Percentiles rank a stretch among this genome's conserved stretches.
These are phyloP conservation scores for Bipolaris sorokiniana DNA, from an alignment of 2,329 filamentous ascomycete genomes.

Conservation along the genomic window DNA sequence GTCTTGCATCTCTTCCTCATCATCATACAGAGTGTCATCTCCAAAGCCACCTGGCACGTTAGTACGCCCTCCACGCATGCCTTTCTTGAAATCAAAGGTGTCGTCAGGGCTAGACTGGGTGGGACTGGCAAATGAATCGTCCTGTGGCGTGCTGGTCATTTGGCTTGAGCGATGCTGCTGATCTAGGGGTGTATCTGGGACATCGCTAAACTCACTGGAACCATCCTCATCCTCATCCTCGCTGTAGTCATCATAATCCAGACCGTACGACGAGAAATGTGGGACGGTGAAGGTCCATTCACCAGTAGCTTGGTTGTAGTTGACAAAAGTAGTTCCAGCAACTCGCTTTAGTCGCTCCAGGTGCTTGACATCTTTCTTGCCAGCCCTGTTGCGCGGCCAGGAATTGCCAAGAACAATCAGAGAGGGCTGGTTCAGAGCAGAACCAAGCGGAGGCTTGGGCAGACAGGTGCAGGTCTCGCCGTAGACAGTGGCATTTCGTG, in stretches of 20 bases:
- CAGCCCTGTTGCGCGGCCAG: slow-evolving; percentile 78
- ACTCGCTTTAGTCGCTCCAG: slow-evolving; percentile 81
- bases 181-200: slow-evolving; percentile 54
- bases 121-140: slow-evolving; percentile 49
- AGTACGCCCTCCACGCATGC: slow-evolving; percentile 55
- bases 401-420: slow-evolving; percentile 89
- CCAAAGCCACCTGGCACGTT: slow-evolving; percentile 83
- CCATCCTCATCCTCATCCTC: slow-evolving; percentile 65
- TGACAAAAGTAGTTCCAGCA: slow-evolving; percentile 78
- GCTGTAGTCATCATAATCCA: slow-evolving; percentile 69
- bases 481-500: slow-evolving; percentile 88
- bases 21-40: slow-evolving; percentile 60
- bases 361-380: slow-evolving; percentile 78
- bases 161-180: slow-evolving; percentile 38
- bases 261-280: slow-evolving; percentile 94
- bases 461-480: slow-evolving; percentile 52
- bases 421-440: slow-evolving; percentile 90
- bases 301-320: slow-evolving; percentile 79
- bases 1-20: slow-evolving; percentile 62
- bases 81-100: slow-evolving; percentile 62
- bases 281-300: slow-evolving; percentile 93
- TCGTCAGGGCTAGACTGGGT: slow-evolving; percentile 58
- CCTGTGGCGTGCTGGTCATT: slow-evolving; percentile 43
- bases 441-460: slow-evolving; percentile 82
- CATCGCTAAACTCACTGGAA: slow-evolving; percentile 48